Evolutionary conservation across 768 basidiomycete species (phyloP), one percentile per base, ranked within the genome.

Genomic region (Lentinula edodes): DNA sequence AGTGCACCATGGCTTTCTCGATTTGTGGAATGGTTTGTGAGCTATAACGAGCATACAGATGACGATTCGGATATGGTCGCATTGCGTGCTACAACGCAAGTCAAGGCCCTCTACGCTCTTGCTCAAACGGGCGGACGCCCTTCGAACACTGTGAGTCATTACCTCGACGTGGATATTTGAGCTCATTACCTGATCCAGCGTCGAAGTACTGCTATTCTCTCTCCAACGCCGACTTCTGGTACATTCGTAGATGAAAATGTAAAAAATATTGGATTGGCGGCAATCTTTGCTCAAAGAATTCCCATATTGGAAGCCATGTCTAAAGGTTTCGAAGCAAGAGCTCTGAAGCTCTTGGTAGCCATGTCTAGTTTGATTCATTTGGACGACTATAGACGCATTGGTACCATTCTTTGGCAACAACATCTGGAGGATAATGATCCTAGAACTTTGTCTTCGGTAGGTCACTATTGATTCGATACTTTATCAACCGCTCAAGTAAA

Each of bases 311-410:
- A 73, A 10, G 80, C 81, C 3, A 68, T 85, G 5, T 67, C 74
- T 5, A 80, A 76, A 61, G 80, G 80, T 5, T 79, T 83, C 59
- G 62, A 72, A 0, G 70, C 76, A 5, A 81, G 80, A 63, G 74
- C 79, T 3, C 72, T 88, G 65, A 82, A 85, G 62, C 76, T 91
- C 10, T 74, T 91, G 15, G 89, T 91, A 6, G 71, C 82, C 2
- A 75, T 90, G 60, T 88, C 85, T 4, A 78, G 80, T 0, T 67
- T 87, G 41, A 68, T 91, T 36, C 73, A 74, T 6, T 61, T 72
- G 1, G 77, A 80, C 6, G 83, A 89, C 58, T 82, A 82, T 63
- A 66, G 71, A n/a, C 73, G 71, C 2, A 73, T 91, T 32, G 81
- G 80, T 0, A 80, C 82, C 5, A 68, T 80, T 36, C 69, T 90